Evolutionary conservation across 1,284 basidiomycete species (phyloP), one percentile per base, ranked within the genome.

Genomic region (Coniophora puteana): DNA sequence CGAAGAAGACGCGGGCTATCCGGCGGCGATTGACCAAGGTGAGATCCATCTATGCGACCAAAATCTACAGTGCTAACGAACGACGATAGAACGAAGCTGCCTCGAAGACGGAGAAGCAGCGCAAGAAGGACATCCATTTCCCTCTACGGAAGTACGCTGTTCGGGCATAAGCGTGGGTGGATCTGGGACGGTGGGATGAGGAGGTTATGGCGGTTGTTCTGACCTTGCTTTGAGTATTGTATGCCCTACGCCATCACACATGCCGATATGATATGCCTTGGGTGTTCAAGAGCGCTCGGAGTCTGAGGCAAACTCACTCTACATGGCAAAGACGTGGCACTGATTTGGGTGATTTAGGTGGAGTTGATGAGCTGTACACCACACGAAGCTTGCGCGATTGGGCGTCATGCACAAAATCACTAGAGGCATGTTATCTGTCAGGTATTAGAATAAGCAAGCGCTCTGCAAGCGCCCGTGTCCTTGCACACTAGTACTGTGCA

Each of bases 1-100:
- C 83, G 56, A 99, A 99, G 89, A 93, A 89, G 85, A 99, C 96
- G 53, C 90, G 96, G 57, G 96, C 96, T 46, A 97, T 99, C 78
- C 83, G 96, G 63, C 82, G 95, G 71, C 83, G 92, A 67, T 71
- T 99, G 68, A 93, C 92, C 59, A 85, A 87, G 76, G 91, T 91
- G 46, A 44, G 80, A 57, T 10, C 47, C 14, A 30, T 20, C 22
- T 12, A 17, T 18, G n/a, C 4, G 28, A 38, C 29, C 20, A 21
- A 25, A 4, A 10, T 8, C 7, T 12, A 17, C 31, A 8, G 7
- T 44, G 17, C 37, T 46, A 46, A 51, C 25, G 36, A 30, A 25
- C 42, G 5, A 36, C 33, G 49, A 18, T 55, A 92, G 89, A 80
- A 87, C 69, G 93, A 97, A 70, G 63, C 69, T 53, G 80, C 79